phyloP scores from a whole-genome alignment of 1,284 basidiomycete genomes.

The Chiua sp. region DNA sequence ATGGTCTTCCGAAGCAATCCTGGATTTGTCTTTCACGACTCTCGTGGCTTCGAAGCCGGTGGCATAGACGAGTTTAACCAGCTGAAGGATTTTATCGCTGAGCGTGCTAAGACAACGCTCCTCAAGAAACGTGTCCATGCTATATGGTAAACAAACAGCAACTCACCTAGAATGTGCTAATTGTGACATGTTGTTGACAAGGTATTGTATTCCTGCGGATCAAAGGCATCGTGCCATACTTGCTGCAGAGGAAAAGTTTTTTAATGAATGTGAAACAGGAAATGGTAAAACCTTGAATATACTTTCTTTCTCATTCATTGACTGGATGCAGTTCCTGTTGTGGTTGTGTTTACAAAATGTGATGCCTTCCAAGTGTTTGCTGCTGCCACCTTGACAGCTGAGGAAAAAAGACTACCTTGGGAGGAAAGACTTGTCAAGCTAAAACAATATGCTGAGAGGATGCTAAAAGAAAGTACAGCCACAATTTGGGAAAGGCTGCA shows the following conservation, averaged over 20 bases:
- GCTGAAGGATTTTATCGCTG: neutral
- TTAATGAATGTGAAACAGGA: no score
- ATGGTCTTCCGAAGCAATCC: neutral
- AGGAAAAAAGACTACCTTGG: neutral
- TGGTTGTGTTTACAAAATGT: conserved; percentile 3
- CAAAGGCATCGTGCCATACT: no score
- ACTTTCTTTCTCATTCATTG: no score
- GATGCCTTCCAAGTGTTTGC: neutral
- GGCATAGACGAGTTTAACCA: no score
- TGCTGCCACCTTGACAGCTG: neutral
- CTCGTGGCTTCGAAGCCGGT: neutral
- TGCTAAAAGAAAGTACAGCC: neutral
- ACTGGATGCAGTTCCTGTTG: neutral
- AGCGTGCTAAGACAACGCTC: neutral
- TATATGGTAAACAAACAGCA: no score
- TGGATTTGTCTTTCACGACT: neutral
- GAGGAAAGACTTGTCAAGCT: neutral
- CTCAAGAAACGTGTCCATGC: neutral
- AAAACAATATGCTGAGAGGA: neutral
- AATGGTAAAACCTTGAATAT: no score
- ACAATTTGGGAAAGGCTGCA: neutral
- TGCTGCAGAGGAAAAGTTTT: no score
- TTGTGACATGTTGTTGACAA: neutral
- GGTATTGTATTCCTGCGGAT: neutral
- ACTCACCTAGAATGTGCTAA: no score